A percentile compares a stretch with the other conserved stretches of the same genome.
phyloP scores from a whole-genome alignment of 176 grass and related monocot species.

The Areca catechu region DNA sequence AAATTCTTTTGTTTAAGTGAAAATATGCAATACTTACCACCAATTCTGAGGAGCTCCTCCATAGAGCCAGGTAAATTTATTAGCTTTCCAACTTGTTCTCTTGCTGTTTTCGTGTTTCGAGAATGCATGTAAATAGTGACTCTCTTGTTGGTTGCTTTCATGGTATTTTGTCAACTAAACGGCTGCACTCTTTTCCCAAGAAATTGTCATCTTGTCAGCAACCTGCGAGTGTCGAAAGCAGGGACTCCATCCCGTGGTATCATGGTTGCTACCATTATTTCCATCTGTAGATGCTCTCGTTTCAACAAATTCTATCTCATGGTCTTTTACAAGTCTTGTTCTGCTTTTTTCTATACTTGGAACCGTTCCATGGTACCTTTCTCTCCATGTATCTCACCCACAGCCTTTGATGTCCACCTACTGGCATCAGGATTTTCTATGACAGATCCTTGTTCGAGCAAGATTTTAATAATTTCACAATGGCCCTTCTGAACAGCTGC shows the following conservation, averaged over 20 bases:
- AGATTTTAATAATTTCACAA: not conserved
- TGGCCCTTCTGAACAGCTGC: not conserved
- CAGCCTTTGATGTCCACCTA: not conserved
- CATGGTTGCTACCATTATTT: not conserved
- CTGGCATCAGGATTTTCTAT: not conserved
- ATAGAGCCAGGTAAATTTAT: slow-evolving; percentile 14
- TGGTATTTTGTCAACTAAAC: not conserved
- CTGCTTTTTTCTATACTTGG: not conserved
- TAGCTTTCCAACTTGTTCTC: not conserved
- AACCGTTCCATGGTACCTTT: not conserved
- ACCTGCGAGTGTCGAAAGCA: no score
- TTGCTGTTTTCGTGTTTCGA: not conserved
- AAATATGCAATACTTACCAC: slow-evolving; percentile 5
- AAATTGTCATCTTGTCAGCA: no score
- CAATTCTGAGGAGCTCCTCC: slow-evolving; percentile 14
- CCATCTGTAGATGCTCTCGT: not conserved
- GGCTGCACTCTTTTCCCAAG: no score
- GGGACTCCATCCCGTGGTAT: no score
- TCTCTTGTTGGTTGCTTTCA: slow-evolving; percentile 5
- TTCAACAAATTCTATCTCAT: not conserved
- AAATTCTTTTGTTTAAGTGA: not conserved
- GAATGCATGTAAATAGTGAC: slow-evolving; percentile 16
- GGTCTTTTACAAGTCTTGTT: not conserved
- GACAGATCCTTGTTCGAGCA: not conserved
- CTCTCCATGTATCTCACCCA: not conserved